Evolutionary conservation across 2,329 filamentous ascomycete species (phyloP), one percentile per base, ranked within the genome.

Genomic region (Neocucurbitaria cava): DNA sequence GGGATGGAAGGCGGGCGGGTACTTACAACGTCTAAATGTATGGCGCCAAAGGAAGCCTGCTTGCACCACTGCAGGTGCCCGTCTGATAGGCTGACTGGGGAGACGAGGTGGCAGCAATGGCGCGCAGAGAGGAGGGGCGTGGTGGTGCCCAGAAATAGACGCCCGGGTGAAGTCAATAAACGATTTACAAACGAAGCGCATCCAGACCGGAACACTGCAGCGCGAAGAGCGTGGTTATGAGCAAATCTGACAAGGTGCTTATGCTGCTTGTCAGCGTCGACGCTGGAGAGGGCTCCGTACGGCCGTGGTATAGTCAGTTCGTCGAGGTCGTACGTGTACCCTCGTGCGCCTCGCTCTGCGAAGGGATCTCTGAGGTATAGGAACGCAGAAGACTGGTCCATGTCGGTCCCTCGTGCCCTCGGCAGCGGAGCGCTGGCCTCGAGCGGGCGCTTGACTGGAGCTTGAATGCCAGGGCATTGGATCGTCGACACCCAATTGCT

Each of bases 131-230:
- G 55, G 61, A 48, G 52, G 59, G 58, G 63, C 59, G 54, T 64
- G 64, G 65, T 65, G 62, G 64, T 61, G 65, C 64, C 71, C 73
- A 70, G 69, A 73, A 76, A 75, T 76, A 76, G 71, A 76, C 73
- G 73, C 73, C 73, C 71, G 70, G 72, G 52, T 64, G 70, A 73
- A 73, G 51, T 68, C 64, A 68, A 70, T 68, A 62, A 59, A 68
- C 56, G 64, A 67, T 65, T 68, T 58, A 60, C 61, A 66, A 66
- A 65, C 54, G 49, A 52, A 52, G 66, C 54, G 66, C 69, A 61
- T 69, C 69, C 68, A 73, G 70, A 64, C 65, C 65, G 55, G 60
- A 52, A 53, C 44, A 61, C 57, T 69, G 68, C 64, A 69, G 69
- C 54, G 56, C 49, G 50, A 57, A 51, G 49, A 54, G 59, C 53